Base-by-base conservation (phyloP, 768 basidiomycete species). In the Tylopilus subfusipes region DNA sequence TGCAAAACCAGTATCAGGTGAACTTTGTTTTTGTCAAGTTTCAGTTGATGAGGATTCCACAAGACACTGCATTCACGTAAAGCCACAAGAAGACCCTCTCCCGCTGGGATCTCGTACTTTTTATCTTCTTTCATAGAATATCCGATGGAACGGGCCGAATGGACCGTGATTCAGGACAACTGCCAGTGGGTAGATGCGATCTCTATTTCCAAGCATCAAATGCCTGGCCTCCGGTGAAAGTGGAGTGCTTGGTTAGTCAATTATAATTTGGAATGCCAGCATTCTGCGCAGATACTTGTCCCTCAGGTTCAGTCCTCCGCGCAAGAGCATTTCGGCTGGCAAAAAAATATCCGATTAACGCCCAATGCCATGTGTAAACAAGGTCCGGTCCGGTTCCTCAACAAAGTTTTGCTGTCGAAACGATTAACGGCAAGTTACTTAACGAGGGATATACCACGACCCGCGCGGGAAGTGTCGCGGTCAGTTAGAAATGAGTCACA, bases 271-370 rank as follows among this genome's bases (percentile, higher is more conserved):
- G 29, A 49, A 63, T 48, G 25, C 2, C 18, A 27, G 19, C 34
- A 25, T 39, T 43, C 31, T 56, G 40, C 16, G 29, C 9, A n/a
- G n/a, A 33, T 34, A 34, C 10, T 38, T 19, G 34, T 12, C 39
- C 5, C 19, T 53, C 42, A 33, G 21, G 38, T 51, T 51, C 49
- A 42, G 42, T 14, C 4, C 42, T 18, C 12, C 30, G 14, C 21
- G 14, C 14, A 14, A 18, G 29, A 42, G 12, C 21, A 34, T 18
- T 16, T 16, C 33, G 10, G 36, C 45, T 9, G 8, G 38, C 25
- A 18, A 40, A 53, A 50, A 47, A 48, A 48, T 27, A 29, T 29
- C 30, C 56, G 40, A 59, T 59, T 48, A 62, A 27, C 27, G 29
- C 48, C 18, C 48, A 40, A 42, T 31, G 27, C 31, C 50, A 39